Evolutionary conservation across 1,284 basidiomycete species (phyloP), one percentile per base, ranked within the genome.

Genomic region (Stygiomarasmius scandens): DNA sequence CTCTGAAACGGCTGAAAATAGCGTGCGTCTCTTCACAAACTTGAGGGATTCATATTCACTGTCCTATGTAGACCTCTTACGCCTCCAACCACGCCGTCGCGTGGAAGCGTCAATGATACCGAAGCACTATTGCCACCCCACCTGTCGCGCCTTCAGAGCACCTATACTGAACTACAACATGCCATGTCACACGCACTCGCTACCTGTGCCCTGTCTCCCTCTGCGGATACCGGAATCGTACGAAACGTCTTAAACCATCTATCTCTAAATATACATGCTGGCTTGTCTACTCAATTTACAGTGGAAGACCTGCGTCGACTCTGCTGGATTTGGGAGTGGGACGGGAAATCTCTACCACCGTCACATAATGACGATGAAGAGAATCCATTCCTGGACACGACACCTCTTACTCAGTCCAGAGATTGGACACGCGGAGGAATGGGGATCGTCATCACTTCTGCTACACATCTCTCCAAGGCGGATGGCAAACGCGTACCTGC

Each of bases 271-370:
- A 84, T 86, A n/a, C 89, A 90, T 67, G 68, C 82, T 25, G 89
- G 87, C 12, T 74, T 92, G 44, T 75, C 82, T 0, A 78, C 83
- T 5, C 82, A 82, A 56, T 86, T 91, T 61, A 79, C 83, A 25
- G 60, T 84, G 22, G 82, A 87, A 52, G 90, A 91, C 65, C 76
- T 93, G 45, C 82, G 77, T 60, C 80, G 87, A 57, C 77, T 93
- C 12, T 92, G 91, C 70, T 93, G 91, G 91, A 61, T 93, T n/a
- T 92, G 91, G 90, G 90, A 93, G 67, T 93, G 91, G 90, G 84
- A 91, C 64, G 80, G 81, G 9, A 74, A 80, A 53, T 58, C 73
- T 1, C 61, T 80, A 3, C 73, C 76, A 1, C 58, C 66, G 45
- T 49, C 58, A 2, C 46, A 53, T 16, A 61, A 65, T 5, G 68